Percentiles rank a stretch among this genome's conserved stretches.
These are phyloP conservation scores for Citrus sinensis DNA, from an alignment of 345 rosid species.

Conservation along the genomic window DVS_A1.0 CM039169.1:27538501-27539000, in stretches of 20 bases:
- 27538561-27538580: slow-evolving; percentile 31
- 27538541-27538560: background rate
- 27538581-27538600: slow-evolving; percentile 94
- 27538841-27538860: slow-evolving; percentile 57
- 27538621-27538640: slow-evolving; percentile 71
- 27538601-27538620: slow-evolving; percentile 77
- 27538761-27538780: slow-evolving; percentile 53
- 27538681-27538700: slow-evolving; percentile 61
- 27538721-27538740: slow-evolving; percentile 63
- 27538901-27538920: slow-evolving; percentile 42
- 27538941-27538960: slow-evolving; percentile 57
- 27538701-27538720: slow-evolving; percentile 47
- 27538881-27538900: slow-evolving; percentile 46
- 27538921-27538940: slow-evolving; percentile 50
- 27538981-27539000: slow-evolving; percentile 39
- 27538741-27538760: slow-evolving; percentile 57
- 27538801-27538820: slow-evolving; percentile 39
- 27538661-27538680: slow-evolving; percentile 91
- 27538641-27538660: slow-evolving; percentile 87
- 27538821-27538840: slow-evolving; percentile 38
- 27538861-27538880: slow-evolving; percentile 47
- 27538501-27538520: background rate
- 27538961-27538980: slow-evolving; percentile 59
- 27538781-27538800: slow-evolving; percentile 44
- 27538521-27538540: slow-evolving; percentile 3